Conservation (phyloP, 306 rosid species). For the Cucurbita argyrosperma region DNA sequence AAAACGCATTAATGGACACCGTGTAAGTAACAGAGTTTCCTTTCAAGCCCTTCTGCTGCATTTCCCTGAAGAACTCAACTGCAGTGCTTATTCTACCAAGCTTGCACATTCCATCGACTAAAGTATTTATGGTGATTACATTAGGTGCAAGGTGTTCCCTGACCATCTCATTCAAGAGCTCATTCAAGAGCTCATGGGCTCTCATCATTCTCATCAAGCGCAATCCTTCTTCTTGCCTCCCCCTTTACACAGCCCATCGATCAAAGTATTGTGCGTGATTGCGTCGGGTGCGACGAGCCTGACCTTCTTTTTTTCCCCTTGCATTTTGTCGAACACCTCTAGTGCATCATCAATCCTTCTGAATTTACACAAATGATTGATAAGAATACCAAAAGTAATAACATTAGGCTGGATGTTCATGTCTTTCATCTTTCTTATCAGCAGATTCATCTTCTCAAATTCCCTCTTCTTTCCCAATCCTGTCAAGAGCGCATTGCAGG, state of each 20-base stretch:
- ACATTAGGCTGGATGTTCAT: constrained; percentile 34
- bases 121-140: constrained; percentile 50
- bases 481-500: constrained; percentile 57
- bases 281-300: constrained; percentile 40
- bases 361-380: constrained; percentile 49
- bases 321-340: constrained; percentile 42
- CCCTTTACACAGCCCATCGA: constrained; percentile 78
- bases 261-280: constrained; percentile 45
- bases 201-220: constrained; percentile 54
- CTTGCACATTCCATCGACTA: constrained; percentile 63
- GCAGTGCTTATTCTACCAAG: constrained; percentile 43
- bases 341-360: constrained; percentile 59
- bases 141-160: constrained; percentile 33
- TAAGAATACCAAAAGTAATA: constrained; percentile 52
- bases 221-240: constrained; percentile 66
- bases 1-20: constrained; percentile 41
- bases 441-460: constrained; percentile 41
- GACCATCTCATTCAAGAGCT: constrained; percentile 49
- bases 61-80: constrained; percentile 40
- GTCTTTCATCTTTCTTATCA: constrained; percentile 52
- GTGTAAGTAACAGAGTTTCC: constrained; percentile 50
- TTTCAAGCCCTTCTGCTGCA: constrained; percentile 42
- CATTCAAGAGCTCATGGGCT: constrained; percentile 33
- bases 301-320: constrained; percentile 16
- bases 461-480: constrained; percentile 40